phyloP scores from a whole-genome alignment of 345 rosid species.

The Gossypium longicalyx region DNA sequence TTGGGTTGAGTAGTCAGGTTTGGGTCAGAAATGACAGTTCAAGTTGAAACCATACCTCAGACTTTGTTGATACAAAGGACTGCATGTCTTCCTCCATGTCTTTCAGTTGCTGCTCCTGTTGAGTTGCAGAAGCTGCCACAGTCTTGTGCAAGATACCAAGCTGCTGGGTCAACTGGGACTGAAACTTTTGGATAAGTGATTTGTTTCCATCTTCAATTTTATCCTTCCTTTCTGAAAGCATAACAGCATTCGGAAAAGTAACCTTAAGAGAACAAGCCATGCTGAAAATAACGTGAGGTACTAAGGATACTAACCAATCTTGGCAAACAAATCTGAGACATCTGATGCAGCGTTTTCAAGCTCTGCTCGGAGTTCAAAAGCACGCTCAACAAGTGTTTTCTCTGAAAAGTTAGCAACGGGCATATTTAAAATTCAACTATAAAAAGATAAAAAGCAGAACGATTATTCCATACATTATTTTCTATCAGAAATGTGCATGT shows the following conservation, averaged over 20 bases:
- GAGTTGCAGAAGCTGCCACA: slow-evolving; percentile 79
- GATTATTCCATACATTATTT: not conserved
- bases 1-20: too few relatives aligned
- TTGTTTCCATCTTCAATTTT: slow-evolving; percentile 88
- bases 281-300: slow-evolving; percentile 2
- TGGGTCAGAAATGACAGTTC: too few relatives aligned
- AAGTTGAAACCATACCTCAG: slow-evolving; percentile 45
- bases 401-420: slow-evolving; percentile 38
- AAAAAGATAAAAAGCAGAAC: not conserved
- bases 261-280: slow-evolving; percentile 6
- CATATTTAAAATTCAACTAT: slow-evolving; percentile 2
- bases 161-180: slow-evolving; percentile 77
- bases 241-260: slow-evolving; percentile 12
- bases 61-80: slow-evolving; percentile 79
- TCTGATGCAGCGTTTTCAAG: slow-evolving; percentile 86
- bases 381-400: slow-evolving; percentile 75
- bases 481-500: not conserved
- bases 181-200: slow-evolving; percentile 64
- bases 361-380: slow-evolving; percentile 79
- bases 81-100: slow-evolving; percentile 95
- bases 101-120: slow-evolving; percentile 84
- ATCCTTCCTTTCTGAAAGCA: slow-evolving; percentile 78
- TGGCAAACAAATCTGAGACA: slow-evolving; percentile 76
- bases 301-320: slow-evolving; percentile 59
- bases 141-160: slow-evolving; percentile 84